Evolutionary conservation across 805 yeast species (phyloP), one percentile per base, ranked within the genome.

Genomic region (Debaryomyces hansenii): DNA sequence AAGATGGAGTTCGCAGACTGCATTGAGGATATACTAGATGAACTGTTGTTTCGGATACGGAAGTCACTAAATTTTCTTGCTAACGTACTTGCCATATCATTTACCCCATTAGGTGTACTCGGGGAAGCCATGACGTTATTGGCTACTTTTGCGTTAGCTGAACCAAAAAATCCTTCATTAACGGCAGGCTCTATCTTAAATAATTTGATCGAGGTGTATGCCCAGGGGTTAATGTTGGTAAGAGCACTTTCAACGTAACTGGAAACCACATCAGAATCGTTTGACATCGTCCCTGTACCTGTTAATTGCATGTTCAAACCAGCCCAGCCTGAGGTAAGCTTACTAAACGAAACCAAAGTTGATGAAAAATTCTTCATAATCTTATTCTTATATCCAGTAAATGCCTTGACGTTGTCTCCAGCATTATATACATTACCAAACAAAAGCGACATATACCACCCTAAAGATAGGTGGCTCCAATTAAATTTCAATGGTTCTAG

Each of bases 371-470:
- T 80, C 48, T 63, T 72, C 67, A 53, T 80, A 53, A 74, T 55
- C 21, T 62, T 62, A 40, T 55, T 63, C 41, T 59, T 60, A 10
- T 54, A 60, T 7, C 66, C 60, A 20, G 57, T 50, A 47, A 49
- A 53, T 7, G 42, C 40, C 33, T 53, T 53, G 11, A 65, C 60
- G 20, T 35, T 49, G 16, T 59, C 62, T 5, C 48, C 32, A 4
- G 67, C 49, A 43, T 59, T 53, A 54, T 74, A 85, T 0, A 85
- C 74, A 28, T 70, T 66, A 1, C 83, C 80, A 83, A 87, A 85
- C 20, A 87, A 56, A 8, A 85, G 67, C 4, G 86, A 76, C 34
- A 77, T 73, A 62, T 87, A 87, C 96, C 96, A 88, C 0, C 90
- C 91, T 20, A 87, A 66, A 0, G 88, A 82, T 20, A 74, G 58